Conservation (phyloP, 208 protist species). For the Kentomonas sorsogonicus region DNA sequence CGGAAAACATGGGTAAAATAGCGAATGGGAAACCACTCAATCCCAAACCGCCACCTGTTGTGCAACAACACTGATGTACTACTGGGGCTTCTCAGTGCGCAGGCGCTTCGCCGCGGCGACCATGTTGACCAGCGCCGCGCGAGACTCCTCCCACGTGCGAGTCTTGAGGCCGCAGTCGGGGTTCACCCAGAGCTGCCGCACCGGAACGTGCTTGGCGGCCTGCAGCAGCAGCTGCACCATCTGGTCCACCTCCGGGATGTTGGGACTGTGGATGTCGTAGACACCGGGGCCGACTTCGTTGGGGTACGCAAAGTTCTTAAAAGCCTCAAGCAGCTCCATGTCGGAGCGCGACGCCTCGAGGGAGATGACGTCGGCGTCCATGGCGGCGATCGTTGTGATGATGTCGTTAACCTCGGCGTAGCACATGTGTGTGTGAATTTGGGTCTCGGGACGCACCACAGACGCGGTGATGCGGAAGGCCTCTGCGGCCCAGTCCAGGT, state of each 20-base stretch:
- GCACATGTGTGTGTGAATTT: slow-evolving; percentile 88
- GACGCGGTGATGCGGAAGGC: slow-evolving; percentile 61
- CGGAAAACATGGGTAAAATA: too few species aligned
- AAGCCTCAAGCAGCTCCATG: slow-evolving; percentile 73
- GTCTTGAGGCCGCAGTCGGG: slow-evolving; percentile 91
- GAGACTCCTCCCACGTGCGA: slow-evolving; percentile 37
- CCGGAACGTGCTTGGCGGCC: slow-evolving; percentile 35
- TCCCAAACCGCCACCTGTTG: not conserved
- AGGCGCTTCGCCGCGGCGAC: slow-evolving; percentile 38
- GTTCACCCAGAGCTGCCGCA: slow-evolving; percentile 71
- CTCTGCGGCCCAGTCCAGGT: slow-evolving; percentile 77
- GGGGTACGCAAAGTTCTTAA: slow-evolving; percentile 59
- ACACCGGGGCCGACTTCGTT: slow-evolving; percentile 86
- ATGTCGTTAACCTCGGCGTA: slow-evolving; percentile 91
- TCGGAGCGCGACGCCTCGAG: slow-evolving; percentile 79
- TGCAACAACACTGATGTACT: not conserved
- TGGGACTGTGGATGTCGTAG: slow-evolving; percentile 89
- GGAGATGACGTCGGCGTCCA: slow-evolving; percentile 86
- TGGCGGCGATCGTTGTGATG: slow-evolving; percentile 64
- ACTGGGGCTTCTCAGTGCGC: slow-evolving; percentile 22
- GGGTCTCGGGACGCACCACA: slow-evolving; percentile 49
- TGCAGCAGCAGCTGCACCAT: slow-evolving; percentile 63
- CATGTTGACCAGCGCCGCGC: slow-evolving; percentile 41
- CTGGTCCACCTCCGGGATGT: slow-evolving; percentile 61
- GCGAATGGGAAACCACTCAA: not conserved